Percentiles rank a stretch among this genome's conserved stretches.
Evolutionary conservation across 805 yeast species (phyloP).

Genomic region (Huiozyma sinensis): DNA sequence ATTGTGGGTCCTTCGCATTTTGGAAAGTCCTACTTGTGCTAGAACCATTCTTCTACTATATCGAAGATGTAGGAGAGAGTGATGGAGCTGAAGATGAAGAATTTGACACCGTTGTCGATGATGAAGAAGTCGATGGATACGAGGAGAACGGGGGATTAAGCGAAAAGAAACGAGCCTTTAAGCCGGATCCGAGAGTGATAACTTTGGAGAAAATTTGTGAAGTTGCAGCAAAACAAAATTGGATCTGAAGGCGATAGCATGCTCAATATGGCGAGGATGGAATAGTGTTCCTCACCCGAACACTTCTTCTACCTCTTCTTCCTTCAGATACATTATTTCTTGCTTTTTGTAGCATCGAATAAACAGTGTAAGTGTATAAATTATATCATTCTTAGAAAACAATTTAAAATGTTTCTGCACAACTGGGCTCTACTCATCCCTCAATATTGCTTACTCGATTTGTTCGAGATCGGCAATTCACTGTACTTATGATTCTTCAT

Average conservation of each 20-base stretch:
- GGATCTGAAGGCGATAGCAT: slow-evolving; percentile 16
- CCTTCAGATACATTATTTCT: too few relatives aligned
- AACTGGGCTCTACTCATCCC: background rate
- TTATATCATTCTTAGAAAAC: too few relatives aligned
- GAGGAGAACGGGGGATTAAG: background rate
- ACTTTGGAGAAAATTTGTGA: slow-evolving; percentile 29
- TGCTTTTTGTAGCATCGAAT: too few relatives aligned
- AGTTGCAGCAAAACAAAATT: slow-evolving; percentile 29
- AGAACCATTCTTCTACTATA: slow-evolving; percentile 29
- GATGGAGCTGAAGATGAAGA: slow-evolving; percentile 12
- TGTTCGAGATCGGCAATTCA: slow-evolving; percentile 32
- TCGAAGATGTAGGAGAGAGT: slow-evolving; percentile 26
- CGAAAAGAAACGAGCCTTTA: slow-evolving; percentile 5
- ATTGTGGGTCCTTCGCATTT: slow-evolving; percentile 21
- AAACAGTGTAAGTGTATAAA: too few relatives aligned
- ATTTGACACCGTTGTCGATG: slow-evolving; percentile 5
- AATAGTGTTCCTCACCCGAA: background rate
- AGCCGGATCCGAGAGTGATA: slow-evolving; percentile 28
- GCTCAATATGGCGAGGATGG: too few relatives aligned
- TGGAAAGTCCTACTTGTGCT: slow-evolving; percentile 29
- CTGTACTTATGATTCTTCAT: slow-evolving; percentile 31
- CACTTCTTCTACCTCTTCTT: background rate
- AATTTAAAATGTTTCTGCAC: too few relatives aligned
- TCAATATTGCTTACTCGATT: slow-evolving; percentile 14
- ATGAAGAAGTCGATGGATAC: background rate